phyloP scores from a whole-genome alignment of 345 rosid species.

The Passiflora organensis region DNA sequence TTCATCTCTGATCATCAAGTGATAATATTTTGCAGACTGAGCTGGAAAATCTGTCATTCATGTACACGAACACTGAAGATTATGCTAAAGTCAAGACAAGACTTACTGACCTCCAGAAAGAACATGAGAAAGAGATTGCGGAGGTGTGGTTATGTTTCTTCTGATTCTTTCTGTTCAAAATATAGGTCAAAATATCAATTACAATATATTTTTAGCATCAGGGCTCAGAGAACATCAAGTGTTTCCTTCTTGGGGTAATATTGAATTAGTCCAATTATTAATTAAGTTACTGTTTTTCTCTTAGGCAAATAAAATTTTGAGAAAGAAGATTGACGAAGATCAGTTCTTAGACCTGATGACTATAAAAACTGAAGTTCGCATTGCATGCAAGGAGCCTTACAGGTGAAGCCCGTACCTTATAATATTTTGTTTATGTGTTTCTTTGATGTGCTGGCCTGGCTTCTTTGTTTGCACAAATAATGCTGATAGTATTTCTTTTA shows the following conservation, averaged over 20 bases:
- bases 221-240: background rate
- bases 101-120: conserved; percentile 76
- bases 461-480: background rate
- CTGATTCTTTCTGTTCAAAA: background rate
- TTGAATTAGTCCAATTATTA: conserved; percentile 2
- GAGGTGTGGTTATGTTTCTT: conserved; percentile 57
- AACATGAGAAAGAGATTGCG: conserved; percentile 76
- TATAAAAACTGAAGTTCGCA: conserved; percentile 69
- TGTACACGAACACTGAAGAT: conserved; percentile 93
- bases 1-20: conserved; percentile 8
- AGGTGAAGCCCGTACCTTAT: conserved; percentile 45
- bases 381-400: conserved; percentile 87
- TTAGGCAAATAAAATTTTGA: conserved; percentile 84
- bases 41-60: conserved; percentile 91
- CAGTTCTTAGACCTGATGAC: conserved; percentile 89
- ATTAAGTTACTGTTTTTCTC: conserved; percentile 13
- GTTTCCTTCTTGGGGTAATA: conserved; percentile 1
- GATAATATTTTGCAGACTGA: conserved; percentile 60
- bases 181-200: background rate
- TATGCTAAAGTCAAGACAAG: conserved; percentile 73
- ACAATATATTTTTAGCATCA: background rate
- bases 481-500: no score
- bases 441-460: conserved; percentile 1
- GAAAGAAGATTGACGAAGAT: conserved; percentile 90
- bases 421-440: conserved; percentile 12